A percentile compares a stretch with the other conserved stretches of the same genome.
phyloP scores from a whole-genome alignment of 2,329 filamentous ascomycete species.

The Microdochium bolleyi region DNA sequence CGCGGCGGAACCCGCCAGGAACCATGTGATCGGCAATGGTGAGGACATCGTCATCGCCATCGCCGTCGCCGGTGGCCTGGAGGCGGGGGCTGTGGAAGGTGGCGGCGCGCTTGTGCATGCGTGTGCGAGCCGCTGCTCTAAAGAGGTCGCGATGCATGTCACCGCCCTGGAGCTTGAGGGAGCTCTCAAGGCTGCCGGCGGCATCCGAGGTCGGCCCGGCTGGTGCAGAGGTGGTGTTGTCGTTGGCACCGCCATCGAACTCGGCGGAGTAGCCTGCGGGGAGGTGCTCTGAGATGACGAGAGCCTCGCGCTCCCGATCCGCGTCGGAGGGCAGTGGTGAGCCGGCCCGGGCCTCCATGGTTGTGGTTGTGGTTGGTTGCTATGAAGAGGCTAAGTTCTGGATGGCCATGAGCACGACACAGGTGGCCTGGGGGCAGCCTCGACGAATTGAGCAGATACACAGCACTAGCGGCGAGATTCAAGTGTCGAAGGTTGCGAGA shows the following conservation, averaged over 20 bases:
- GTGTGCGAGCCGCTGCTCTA: conserved; percentile 55
- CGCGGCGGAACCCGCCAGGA: conserved; percentile 43
- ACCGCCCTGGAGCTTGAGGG: conserved; percentile 64
- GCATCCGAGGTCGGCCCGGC: conserved; percentile 8
- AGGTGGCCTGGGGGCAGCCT: neutral
- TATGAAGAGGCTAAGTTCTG: neutral
- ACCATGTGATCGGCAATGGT: conserved; percentile 21
- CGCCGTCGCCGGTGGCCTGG: conserved; percentile 26
- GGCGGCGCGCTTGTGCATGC: conserved; percentile 46
- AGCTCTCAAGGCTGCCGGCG: conserved; percentile 44
- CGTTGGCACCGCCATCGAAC: conserved; percentile 23
- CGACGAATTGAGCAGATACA: no score
- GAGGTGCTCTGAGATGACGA: conserved; percentile 29
- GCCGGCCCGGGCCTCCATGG: neutral
- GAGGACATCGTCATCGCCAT: conserved; percentile 16
- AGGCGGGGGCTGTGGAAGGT: conserved; percentile 54
- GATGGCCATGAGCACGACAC: neutral
- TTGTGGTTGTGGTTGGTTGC: neutral
- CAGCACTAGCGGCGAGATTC: neutral
- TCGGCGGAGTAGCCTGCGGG: conserved; percentile 32
- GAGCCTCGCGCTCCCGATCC: conserved; percentile 13
- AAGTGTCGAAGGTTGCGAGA: no score
- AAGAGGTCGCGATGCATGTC: conserved; percentile 75
- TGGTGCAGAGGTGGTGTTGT: conserved; percentile 9
- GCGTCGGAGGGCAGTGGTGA: neutral